Evolutionary conservation across 306 rosid genomes (phyloP).

Genomic region (Cercis canadensis): DNA sequence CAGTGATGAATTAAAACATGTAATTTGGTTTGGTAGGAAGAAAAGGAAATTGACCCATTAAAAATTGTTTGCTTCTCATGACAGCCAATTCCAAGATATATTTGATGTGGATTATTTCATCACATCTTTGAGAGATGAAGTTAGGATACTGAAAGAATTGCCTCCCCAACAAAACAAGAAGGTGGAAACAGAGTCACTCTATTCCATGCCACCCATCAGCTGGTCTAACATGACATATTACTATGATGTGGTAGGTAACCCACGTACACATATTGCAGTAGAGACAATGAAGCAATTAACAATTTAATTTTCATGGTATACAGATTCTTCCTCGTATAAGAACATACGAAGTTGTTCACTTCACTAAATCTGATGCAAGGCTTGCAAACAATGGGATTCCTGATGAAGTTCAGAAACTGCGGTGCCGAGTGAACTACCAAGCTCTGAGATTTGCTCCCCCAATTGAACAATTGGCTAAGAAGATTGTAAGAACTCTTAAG

Average conservation of each 20-base stretch:
- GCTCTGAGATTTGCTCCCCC: constrained; percentile 66
- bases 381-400: constrained; percentile 73
- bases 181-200: constrained; percentile 44
- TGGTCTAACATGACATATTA: constrained; percentile 88
- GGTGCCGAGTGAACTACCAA: constrained; percentile 72
- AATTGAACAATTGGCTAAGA: constrained; percentile 61
- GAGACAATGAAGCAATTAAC: neutral
- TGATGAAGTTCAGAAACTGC: constrained; percentile 66
- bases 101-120: constrained; percentile 75
- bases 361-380: constrained; percentile 78
- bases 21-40: no score
- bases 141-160: constrained; percentile 62
- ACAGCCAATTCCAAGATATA: constrained; percentile 63
- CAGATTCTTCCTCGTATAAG: constrained; percentile 75
- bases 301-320: neutral
- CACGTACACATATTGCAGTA: no score
- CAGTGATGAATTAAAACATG: no score
- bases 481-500: constrained; percentile 62
- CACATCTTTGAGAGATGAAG: constrained; percentile 66
- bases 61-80: neutral
- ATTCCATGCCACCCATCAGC: constrained; percentile 79
- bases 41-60: no score
- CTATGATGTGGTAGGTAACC: constrained; percentile 52
- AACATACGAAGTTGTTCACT: constrained; percentile 62
- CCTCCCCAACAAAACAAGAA: constrained; percentile 61